Evolutionary conservation across 495 filamentous ascomycete species (phyloP), one percentile per base, ranked within the genome.

Genomic region (Lepidopterella palustris): DNA sequence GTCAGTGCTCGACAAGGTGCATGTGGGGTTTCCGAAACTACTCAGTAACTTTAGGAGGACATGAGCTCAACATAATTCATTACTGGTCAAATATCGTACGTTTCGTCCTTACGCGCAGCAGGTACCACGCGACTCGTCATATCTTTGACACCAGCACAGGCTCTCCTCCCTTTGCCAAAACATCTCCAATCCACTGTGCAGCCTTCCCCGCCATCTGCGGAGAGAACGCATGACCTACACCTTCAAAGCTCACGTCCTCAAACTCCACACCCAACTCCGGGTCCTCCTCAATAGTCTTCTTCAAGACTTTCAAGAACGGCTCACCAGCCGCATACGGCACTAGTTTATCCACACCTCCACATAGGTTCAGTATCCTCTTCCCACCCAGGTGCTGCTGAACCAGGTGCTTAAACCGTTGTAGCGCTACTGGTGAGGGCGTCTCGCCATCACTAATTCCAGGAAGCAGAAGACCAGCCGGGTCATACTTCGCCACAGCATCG

Each of bases 311-410:
- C 49, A 96, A 59, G 69, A 97, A 95, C 0, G 80, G 78, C 66
- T 86, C 81, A 1, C 79, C 77, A 15, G 82, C 83, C 23, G 75
- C 74, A 71, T 90, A 89, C 5, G 93, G 92, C 20, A 98, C 92
- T 49, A 97, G 71, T 67, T 88, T 90, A 70, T 98, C 93, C 18
- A 75, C 76, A 0, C 77, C 86, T 0, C 92, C 93, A 11, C 85
- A 85, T 58, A 95, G 74, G 59, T 88, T 82, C 53, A 97, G 72
- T 58, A 97, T 84, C 55, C 77, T 83, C 72, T 97, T 98, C 0
- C 84, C 84, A 0, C 73, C 75, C 45, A 97, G 63, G 10, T 77
- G 75, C 0, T 77, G 78, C 23, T 77, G 65, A 1, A 87, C 61
- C 23, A 80, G 67, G 20, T 78, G 63, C 4, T 78, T 78, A 31